Evolutionary conservation across 805 yeast species (phyloP), one percentile per base, ranked within the genome.

Genomic region (Metschnikowia gelsemii): DNA sequence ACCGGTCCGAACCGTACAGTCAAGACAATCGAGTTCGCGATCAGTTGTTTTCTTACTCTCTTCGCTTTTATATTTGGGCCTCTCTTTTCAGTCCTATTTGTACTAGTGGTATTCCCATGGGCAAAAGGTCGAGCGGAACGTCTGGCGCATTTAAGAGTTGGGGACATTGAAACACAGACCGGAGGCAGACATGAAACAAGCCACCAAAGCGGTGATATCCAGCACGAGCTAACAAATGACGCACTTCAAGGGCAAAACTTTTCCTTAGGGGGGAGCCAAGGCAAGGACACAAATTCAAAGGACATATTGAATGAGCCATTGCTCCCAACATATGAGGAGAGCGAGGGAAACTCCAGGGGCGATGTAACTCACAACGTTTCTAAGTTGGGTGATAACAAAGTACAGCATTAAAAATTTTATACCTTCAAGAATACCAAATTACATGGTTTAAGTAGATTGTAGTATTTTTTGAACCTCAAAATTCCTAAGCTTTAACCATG

Each of bases 21-120:
- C 28, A 56, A 52, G 38, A 64, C 65, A 43, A 61, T 60, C 50
- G 70, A 66, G 46, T 62, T 66, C 34, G 55, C 61, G 24, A 52
- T 67, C 17, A 38, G 60, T 5, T 35, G 41, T 31, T 53, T 66
- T 6, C 61, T 72, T 14, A 29, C 62, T 3, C 49, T 66, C 38
- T 62, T 65, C 26, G 65, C 64, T 42, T 34, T 61, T 19, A 24
- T 37, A 4, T 32, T 40, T 11, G 73, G 70, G 2, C 41, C 58
- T 11, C 24, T 69, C 20, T 67, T 62, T 47, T 41, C 66, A 5
- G 16, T 67, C 16, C 64, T 60, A 51, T 59, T 64, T 41, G 38
- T 64, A 4, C 45, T 58, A 24, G 41, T 60, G 32, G 56, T 50
- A 17, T 53, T 45, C 34, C 55, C 57, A 37, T 32, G 40, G 7